Percentiles rank a stretch among this genome's conserved stretches.
Evolutionary conservation across 345 rosid species (phyloP).

Genomic region (Eutrema yunnanense): DNA sequence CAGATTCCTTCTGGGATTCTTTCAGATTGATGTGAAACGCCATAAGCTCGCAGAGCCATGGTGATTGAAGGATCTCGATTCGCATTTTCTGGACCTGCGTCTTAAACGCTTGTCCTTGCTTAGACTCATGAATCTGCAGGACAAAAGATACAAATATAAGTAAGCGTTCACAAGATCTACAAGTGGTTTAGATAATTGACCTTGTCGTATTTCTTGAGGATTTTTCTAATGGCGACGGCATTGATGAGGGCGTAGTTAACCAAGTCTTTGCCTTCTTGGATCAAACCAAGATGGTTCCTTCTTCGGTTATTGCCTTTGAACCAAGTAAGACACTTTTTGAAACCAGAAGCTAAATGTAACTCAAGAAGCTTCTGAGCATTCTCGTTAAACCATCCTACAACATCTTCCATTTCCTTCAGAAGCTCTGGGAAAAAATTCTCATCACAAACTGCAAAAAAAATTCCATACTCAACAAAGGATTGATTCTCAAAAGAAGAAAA

Average conservation of each 20-base stretch:
- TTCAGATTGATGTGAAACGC: constrained; percentile 85
- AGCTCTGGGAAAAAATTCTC: constrained; percentile 93
- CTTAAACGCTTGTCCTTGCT: constrained; percentile 91
- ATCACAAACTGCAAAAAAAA: constrained; percentile 60
- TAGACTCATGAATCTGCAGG: constrained; percentile 74
- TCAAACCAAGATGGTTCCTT: constrained; percentile 48
- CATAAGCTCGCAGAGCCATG: constrained; percentile 91
- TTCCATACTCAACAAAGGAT: background rate
- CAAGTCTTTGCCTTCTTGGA: constrained; percentile 80
- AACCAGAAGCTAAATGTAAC: constrained; percentile 77
- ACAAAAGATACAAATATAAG: background rate
- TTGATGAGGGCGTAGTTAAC: constrained; percentile 84
- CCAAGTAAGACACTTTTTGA: constrained; percentile 64
- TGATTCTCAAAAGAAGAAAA: background rate
- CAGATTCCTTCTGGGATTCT: constrained; percentile 42
- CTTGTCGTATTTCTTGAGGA: constrained; percentile 95
- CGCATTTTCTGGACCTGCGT: constrained; percentile 79
- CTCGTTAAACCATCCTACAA: constrained; percentile 76
- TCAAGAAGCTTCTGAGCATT: constrained; percentile 84
- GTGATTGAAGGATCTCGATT: constrained; percentile 87
- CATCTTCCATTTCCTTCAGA: constrained; percentile 67
- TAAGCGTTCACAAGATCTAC: background rate
- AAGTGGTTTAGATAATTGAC: constrained; percentile 19
- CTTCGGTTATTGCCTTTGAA: constrained; percentile 46
- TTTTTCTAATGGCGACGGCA: constrained; percentile 77